Evolutionary conservation across 2,329 filamentous ascomycete genomes (phyloP), one percentile per base, ranked within the genome.

Genomic region (Botryotinia globosa): DNA sequence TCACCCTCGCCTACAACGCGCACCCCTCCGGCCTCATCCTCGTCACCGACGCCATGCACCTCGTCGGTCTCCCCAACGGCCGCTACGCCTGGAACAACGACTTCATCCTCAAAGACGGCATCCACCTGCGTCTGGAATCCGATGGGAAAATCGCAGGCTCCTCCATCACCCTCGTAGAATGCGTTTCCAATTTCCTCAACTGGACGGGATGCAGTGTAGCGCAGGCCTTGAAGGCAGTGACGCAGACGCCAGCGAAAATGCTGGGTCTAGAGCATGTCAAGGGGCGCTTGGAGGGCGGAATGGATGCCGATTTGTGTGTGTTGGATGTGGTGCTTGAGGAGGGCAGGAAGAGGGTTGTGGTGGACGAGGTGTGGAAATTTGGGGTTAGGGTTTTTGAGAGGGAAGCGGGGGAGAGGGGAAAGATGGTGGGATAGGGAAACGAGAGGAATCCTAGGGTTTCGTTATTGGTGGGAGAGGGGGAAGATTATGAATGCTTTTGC

Each of bases 21-120:
- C 93, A 97, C 79, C 94, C 93, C 0, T 87, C 91, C 7, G 94
- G 94, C 0, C 90, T 96, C 78, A 92, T 97, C 74, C 88, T 98
- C 9, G 94, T 98, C 62, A 97, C 94, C 0, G 94, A 98, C 81
- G 94, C 94, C 8, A 97, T 97, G 93, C 90, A 93, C 77, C 87
- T 97, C 25, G 91, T 93, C 32, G 94, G 94, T 0, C 85, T 97
- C 71, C 91, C 92, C 0, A 94, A 97, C 78, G 94, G 94, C 4
- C 86, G 88, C 3, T 97, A 97, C 80, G 88, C 91, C 75, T 94
- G 90, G 8, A 97, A 97, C 77, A 89, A 89, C 10, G 86, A 87
- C 72, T 82, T 83, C 51, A 89, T 91, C 75, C 82, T 92, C 74
- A 95, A 95, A 83, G 88, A 87, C 68, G 94, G 94, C 0, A 84